These are phyloP conservation scores for Daldinia loculata DNA, from an alignment of 495 filamentous ascomycete species.

Conservation along the genomic window DNA sequence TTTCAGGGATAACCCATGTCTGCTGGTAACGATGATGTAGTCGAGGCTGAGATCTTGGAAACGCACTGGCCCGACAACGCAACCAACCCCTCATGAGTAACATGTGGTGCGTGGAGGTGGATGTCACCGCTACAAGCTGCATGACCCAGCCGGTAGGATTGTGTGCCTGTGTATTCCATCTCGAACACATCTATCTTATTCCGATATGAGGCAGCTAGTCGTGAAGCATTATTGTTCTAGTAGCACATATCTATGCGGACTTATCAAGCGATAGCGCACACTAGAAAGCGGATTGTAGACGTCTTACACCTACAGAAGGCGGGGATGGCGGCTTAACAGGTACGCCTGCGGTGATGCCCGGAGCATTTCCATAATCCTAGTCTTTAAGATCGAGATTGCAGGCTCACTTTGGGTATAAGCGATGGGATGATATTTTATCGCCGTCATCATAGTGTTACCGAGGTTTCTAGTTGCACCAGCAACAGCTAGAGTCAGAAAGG, in stretches of 20 bases:
- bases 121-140: slow-evolving; percentile 32
- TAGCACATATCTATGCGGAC: slow-evolving; percentile 14
- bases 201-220: slow-evolving; percentile 23
- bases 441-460: slow-evolving; percentile 30
- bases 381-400: slow-evolving; percentile 32
- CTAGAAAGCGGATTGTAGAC: neutral
- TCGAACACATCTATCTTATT: slow-evolving; percentile 17
- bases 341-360: slow-evolving; percentile 13
- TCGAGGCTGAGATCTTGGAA: slow-evolving; percentile 40
- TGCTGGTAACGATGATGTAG: slow-evolving; percentile 39
- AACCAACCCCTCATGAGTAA: slow-evolving; percentile 41
- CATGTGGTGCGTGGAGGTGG: slow-evolving; percentile 19
- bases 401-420: neutral
- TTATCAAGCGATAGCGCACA: slow-evolving; percentile 15
- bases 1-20: slow-evolving; percentile 36
- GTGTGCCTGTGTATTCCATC: slow-evolving; percentile 14
- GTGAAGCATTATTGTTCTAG: slow-evolving; percentile 6
- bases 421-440: neutral
- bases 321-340: neutral
- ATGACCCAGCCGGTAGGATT: slow-evolving; percentile 9
- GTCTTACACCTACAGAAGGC: neutral
- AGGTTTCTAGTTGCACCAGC: slow-evolving; percentile 25
- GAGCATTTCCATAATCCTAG: slow-evolving; percentile 15
- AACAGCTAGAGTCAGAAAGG: slow-evolving; percentile 20
- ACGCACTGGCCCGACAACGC: slow-evolving; percentile 33